These are phyloP conservation scores for Chrysoporthe austroafricana DNA, from an alignment of 2,329 filamentous ascomycete genomes.

Conservation along the genomic window DNA sequence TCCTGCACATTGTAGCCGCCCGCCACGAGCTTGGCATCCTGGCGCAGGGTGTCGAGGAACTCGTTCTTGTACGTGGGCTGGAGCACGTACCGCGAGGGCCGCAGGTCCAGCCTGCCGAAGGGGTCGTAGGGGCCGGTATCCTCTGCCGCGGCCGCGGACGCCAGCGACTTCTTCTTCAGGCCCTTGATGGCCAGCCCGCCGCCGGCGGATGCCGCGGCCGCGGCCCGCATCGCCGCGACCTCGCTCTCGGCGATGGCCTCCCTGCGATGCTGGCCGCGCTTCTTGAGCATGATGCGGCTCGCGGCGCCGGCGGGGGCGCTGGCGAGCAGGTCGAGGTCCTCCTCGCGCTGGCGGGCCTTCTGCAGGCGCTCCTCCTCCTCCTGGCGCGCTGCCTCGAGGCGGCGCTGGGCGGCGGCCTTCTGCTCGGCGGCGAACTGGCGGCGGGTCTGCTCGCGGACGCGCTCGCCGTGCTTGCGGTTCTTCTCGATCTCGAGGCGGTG, in stretches of 20 bases:
- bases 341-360: constrained; percentile 65
- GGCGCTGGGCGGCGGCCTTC: constrained; percentile 66
- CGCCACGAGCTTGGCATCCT: constrained; percentile 68
- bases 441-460: constrained; percentile 56
- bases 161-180: constrained; percentile 59
- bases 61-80: constrained; percentile 74
- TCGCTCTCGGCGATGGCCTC: constrained; percentile 41
- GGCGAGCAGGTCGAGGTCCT: constrained; percentile 72
- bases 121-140: constrained; percentile 83
- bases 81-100: constrained; percentile 70
- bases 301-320: constrained; percentile 59
- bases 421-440: constrained; percentile 65
- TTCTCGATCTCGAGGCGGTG: constrained; percentile 72
- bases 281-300: constrained; percentile 71
- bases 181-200: constrained; percentile 72
- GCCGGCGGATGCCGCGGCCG: constrained; percentile 29
- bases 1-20: constrained; percentile 85
- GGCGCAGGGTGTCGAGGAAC: constrained; percentile 69
- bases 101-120: constrained; percentile 75
- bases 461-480: constrained; percentile 56
- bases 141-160: constrained; percentile 57
- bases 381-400: constrained; percentile 66
- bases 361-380: constrained; percentile 72
- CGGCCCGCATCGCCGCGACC: constrained; percentile 40
- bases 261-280: constrained; percentile 60